Percentiles rank a stretch among this genome's conserved stretches.
phyloP scores from a whole-genome alignment of 2,329 filamentous ascomycete species.

The Zymoseptoria brevis region DNA sequence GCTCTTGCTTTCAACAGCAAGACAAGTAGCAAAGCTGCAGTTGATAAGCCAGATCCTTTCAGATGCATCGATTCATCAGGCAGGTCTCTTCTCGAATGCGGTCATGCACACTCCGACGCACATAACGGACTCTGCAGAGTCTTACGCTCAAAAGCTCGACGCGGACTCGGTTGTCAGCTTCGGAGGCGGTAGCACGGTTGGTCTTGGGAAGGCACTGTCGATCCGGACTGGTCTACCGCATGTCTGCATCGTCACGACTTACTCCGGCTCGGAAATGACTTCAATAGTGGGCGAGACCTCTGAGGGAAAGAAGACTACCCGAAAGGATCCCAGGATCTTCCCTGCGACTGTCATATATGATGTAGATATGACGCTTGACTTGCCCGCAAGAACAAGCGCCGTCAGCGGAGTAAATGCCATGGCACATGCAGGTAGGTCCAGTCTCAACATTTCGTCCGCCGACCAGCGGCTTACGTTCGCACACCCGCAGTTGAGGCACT shows the following conservation, averaged over 20 bases:
- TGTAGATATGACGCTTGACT: slow-evolving; percentile 53
- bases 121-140: slow-evolving; percentile 51
- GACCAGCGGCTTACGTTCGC: background rate
- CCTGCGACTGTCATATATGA: slow-evolving; percentile 58
- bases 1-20: slow-evolving; percentile 50
- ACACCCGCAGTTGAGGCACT: slow-evolving; percentile 48
- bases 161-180: slow-evolving; percentile 54
- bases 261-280: slow-evolving; percentile 49
- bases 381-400: slow-evolving; percentile 46
- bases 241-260: slow-evolving; percentile 31
- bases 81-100: slow-evolving; percentile 48
- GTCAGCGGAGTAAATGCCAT: slow-evolving; percentile 59
- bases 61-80: slow-evolving; percentile 31
- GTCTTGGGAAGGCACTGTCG: slow-evolving; percentile 39
- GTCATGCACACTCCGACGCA: slow-evolving; percentile 56
- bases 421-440: slow-evolving; percentile 47
- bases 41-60: slow-evolving; percentile 32
- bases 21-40: slow-evolving; percentile 41
- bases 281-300: slow-evolving; percentile 56
- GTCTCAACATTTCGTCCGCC: background rate
- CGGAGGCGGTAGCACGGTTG: slow-evolving; percentile 55
- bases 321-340: slow-evolving; percentile 51
- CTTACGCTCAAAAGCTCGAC: slow-evolving; percentile 35
- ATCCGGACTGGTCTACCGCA: slow-evolving; percentile 29
- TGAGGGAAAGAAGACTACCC: slow-evolving; percentile 51